phyloP scores from a whole-genome alignment of 306 rosid species.

The Medicago ruthenica region DNA sequence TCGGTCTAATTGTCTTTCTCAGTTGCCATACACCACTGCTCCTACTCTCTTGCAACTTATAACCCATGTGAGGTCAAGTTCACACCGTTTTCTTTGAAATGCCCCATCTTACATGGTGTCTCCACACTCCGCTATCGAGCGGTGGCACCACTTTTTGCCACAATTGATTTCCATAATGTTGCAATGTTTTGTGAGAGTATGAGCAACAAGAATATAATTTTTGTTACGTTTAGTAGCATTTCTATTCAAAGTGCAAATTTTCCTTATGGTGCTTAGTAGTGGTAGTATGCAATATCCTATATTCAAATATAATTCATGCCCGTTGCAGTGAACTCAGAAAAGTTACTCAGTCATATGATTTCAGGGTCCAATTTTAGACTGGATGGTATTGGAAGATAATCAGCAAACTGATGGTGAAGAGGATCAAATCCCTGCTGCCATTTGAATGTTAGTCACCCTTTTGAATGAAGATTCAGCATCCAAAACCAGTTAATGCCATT shows the following conservation, averaged over 20 bases:
- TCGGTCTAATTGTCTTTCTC: neutral
- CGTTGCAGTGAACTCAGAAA: neutral
- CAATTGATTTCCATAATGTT: neutral
- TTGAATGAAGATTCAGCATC: conserved; percentile 31
- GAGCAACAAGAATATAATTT: neutral
- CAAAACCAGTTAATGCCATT: conserved; percentile 1
- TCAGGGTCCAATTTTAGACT: conserved; percentile 77
- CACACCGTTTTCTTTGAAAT: neutral
- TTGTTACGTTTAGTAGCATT: neutral
- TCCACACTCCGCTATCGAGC: neutral
- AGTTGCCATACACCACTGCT: too few relatives aligned
- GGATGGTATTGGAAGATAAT: conserved; percentile 74
- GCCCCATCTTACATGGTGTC: neutral
- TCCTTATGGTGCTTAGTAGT: neutral
- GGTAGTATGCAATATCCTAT: too few relatives aligned
- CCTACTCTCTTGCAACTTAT: neutral
- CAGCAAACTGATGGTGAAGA: conserved; percentile 43
- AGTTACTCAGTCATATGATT: conserved; percentile 4
- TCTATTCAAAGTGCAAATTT: neutral
- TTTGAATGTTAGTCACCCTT: conserved; percentile 43
- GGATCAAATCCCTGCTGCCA: conserved; percentile 52
- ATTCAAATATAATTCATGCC: neutral
- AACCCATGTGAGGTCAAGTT: neutral
- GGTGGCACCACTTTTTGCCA: neutral
- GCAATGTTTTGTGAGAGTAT: neutral